Evolutionary conservation across 2,329 filamentous ascomycete genomes (phyloP), one percentile per base, ranked within the genome.

Genomic region (Spiromastix sp.): DNA sequence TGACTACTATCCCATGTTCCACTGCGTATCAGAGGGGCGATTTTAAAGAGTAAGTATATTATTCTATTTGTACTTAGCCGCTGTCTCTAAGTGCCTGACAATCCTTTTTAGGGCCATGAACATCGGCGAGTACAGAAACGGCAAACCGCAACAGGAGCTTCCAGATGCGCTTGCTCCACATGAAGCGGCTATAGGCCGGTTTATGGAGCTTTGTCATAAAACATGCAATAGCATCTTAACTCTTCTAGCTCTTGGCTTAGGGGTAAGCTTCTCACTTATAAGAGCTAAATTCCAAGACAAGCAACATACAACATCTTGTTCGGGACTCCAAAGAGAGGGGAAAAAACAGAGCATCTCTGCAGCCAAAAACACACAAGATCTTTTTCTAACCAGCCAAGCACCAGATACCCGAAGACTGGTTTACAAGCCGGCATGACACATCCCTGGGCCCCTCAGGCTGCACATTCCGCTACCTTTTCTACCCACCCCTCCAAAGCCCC

Each of bases 201-300:
- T 96, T 59, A 70, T 78, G 39, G 60, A 68, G 22, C 67, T 74
- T 18, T 96, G 87, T 57, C 78, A 83, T 42, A 59, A 64, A 3
- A 73, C 94, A 34, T 89, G 82, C 55, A 71, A 72, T 33, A 74
- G 72, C 36, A 70, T 96, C 38, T 72, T 94, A 19, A 69, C 71
- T 12, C 74, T 93, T 2, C 81, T 96, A 33, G 85, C 82, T 28
- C 67, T 81, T 8, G 87, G 85, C 0, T 72, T 96, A 1, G 70
- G 73, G 39, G 78, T 81, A 59, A 30, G 37, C 27, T n/a, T n/a
- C n/a, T n/a, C n/a, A n/a, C n/a, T n/a, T n/a, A n/a, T n/a, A n/a
- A n/a, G n/a, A n/a, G n/a, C n/a, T n/a, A n/a, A n/a, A n/a, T n/a
- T n/a, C n/a, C n/a, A n/a, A n/a, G n/a, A n/a, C n/a, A n/a, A n/a